Percentiles rank a stretch among this genome's conserved stretches.
Evolutionary conservation across 768 basidiomycete species (phyloP).

Genomic region (Boletus sp.): DNA sequence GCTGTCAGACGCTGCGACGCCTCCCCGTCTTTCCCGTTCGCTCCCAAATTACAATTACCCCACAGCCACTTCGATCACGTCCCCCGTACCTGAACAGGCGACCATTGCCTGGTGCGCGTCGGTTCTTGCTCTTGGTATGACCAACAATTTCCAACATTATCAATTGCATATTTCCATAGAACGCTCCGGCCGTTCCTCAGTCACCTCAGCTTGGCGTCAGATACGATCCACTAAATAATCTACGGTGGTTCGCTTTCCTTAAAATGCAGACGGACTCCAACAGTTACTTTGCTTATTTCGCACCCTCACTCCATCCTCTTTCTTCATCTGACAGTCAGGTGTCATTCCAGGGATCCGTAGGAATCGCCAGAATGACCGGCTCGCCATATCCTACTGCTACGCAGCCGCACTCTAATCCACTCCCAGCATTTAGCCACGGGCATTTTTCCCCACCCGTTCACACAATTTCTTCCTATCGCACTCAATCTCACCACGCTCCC

Average conservation of each 20-base stretch:
- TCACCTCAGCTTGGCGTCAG: constrained; percentile 24
- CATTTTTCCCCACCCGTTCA: constrained; percentile 23
- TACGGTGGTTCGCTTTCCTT: constrained; percentile 20
- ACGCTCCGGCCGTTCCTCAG: constrained; percentile 29
- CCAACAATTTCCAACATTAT: constrained; percentile 34
- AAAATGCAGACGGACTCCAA: constrained; percentile 30
- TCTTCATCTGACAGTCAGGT: constrained; percentile 8
- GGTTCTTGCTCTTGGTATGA: constrained; percentile 33
- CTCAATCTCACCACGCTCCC: constrained; percentile 15
- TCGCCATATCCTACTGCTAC: constrained; percentile 22
- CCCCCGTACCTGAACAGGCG: constrained; percentile 31
- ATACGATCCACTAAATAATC: constrained; percentile 22
- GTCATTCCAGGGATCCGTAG: constrained; percentile 8
- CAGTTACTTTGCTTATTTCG: constrained; percentile 20
- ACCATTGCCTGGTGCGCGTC: constrained; percentile 31
- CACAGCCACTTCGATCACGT: constrained; percentile 36
- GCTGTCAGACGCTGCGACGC: constrained; percentile 8
- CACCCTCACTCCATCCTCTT: constrained; percentile 18
- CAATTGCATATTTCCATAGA: constrained; percentile 36
- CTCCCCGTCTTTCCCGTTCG: constrained; percentile 22
- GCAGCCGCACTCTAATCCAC: constrained; percentile 18
- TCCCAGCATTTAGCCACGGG: constrained; percentile 12
- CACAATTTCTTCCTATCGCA: constrained; percentile 17
- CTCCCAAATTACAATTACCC: constrained; percentile 29
- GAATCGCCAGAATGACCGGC: constrained; percentile 23